Conservation (phyloP, 2,329 filamentous ascomycete species). For the Clarireedia monteithiana region DNA sequence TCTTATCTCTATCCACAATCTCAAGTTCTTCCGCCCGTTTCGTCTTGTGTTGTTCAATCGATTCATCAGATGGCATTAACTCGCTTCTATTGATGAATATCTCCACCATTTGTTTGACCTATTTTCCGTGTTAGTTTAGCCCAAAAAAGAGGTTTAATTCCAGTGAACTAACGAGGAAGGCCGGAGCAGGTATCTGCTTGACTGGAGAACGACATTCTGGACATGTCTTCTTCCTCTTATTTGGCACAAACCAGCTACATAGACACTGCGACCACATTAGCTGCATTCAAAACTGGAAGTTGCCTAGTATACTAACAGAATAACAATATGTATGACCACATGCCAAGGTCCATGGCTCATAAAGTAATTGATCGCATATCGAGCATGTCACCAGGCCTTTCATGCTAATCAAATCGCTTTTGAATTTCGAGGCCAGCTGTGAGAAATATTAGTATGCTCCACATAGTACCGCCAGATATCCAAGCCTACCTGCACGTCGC, state of each 20-base stretch:
- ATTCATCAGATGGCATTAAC: conserved; percentile 55
- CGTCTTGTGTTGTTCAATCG: conserved; percentile 49
- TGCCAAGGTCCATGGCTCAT: conserved; percentile 60
- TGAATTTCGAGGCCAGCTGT: conserved; percentile 24
- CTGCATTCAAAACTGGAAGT: not conserved
- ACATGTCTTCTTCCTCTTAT: conserved; percentile 54
- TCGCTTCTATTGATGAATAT: conserved; percentile 53
- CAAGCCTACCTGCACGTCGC: conserved; percentile 14
- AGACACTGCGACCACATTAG: conserved; percentile 27
- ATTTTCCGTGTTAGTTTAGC: not conserved
- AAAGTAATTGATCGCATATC: conserved; percentile 60
- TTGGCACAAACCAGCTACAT: conserved; percentile 30
- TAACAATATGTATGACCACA: conserved; percentile 71
- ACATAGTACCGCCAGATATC: not conserved
- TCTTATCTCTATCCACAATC: conserved; percentile 51
- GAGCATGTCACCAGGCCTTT: conserved; percentile 56
- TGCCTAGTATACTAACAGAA: conserved; percentile 34
- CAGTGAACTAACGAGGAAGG: conserved; percentile 46
- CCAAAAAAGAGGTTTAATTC: not conserved
- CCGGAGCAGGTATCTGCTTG: conserved; percentile 51
- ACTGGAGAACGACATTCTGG: conserved; percentile 58
- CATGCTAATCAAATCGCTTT: conserved; percentile 51
- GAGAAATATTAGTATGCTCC: conserved; percentile 8
- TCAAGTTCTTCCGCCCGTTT: conserved; percentile 52
- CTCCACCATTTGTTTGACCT: conserved; percentile 58